Evolutionary conservation across 768 basidiomycete genomes (phyloP), one percentile per base, ranked within the genome.

Genomic region (Pleurotus salmoneostramineus): DNA sequence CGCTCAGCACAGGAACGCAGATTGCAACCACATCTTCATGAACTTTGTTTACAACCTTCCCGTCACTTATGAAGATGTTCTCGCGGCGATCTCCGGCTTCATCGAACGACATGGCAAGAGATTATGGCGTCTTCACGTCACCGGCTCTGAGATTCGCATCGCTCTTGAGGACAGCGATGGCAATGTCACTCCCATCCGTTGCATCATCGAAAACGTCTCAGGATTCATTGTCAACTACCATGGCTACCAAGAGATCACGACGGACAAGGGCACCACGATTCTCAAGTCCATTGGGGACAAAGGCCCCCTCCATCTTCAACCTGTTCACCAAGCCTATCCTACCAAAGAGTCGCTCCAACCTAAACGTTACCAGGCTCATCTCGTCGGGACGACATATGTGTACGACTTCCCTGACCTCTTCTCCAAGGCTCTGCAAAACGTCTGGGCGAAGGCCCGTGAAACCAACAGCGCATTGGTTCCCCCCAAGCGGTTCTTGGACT

Each of bases 331-430:
- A 63, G 80, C 93, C 0, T 98, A 98, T 74, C 87, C 96, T 11
- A 98, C 96, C 58, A 99, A 97, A 75, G 96, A 98, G 71, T 98
- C 95, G 14, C 78, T 99, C 48, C 97, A 99, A 69, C 97, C 97
- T 43, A 95, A 97, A 72, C 94, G 97, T 62, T 98, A 98, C 77
- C 96, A 98, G 69, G 97, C 97, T 21, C 97, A 99, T 72, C 84
- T 98, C 59, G 88, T 97, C 64, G 97, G 97, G 55, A 99, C 97
- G 33, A 99, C 97, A 51, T 99, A 98, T 70, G 95, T 91, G 34
- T 98, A 98, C 73, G 97, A 98, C 74, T 99, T 98, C 88, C 97
- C 97, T 43, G 97, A 97, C 66, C 85, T 99, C 62, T 99, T 98
- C 81, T 89, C 95, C 40, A 98, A 98, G 76, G 95, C 96, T 5